These are phyloP conservation scores for Cyberlindnera bimundalis DNA, from an alignment of 805 yeast genomes.

Conservation along the genomic window DNA sequence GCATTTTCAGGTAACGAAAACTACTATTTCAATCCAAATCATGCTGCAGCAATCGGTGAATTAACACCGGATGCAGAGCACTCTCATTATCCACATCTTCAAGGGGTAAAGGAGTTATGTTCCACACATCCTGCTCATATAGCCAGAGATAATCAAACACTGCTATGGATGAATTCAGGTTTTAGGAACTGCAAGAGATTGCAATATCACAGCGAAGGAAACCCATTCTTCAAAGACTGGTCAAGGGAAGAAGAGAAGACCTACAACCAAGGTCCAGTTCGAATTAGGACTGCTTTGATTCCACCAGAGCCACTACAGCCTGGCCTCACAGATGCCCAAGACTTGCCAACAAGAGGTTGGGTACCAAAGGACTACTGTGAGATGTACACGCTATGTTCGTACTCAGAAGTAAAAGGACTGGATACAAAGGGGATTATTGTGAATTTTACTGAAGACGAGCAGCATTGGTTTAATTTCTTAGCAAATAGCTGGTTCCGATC, in stretches of 20 bases:
- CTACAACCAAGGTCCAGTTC: slow-evolving; percentile 35
- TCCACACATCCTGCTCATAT: slow-evolving; percentile 60
- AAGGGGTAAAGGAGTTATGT: slow-evolving; percentile 36
- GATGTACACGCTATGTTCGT: slow-evolving; percentile 37
- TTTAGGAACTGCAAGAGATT: slow-evolving; percentile 40
- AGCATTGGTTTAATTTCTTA: slow-evolving; percentile 4
- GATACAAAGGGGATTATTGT: slow-evolving; percentile 3
- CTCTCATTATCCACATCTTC: slow-evolving; percentile 4
- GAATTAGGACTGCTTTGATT: slow-evolving; percentile 43
- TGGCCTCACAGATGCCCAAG: not conserved
- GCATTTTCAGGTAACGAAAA: slow-evolving; percentile 18
- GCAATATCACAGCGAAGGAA: not conserved
- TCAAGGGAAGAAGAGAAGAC: slow-evolving; percentile 1
- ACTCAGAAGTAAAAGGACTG: slow-evolving; percentile 31
- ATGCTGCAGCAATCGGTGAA: slow-evolving; percentile 19
- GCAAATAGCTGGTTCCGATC: slow-evolving; percentile 8
- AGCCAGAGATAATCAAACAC: slow-evolving; percentile 28
- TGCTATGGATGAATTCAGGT: slow-evolving; percentile 60
- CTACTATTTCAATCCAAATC: slow-evolving; percentile 13
- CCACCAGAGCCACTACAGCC: slow-evolving; percentile 37
- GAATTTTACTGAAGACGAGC: slow-evolving; percentile 6
- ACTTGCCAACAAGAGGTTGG: slow-evolving; percentile 36
- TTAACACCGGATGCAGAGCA: slow-evolving; percentile 11
- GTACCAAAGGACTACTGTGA: slow-evolving; percentile 33
- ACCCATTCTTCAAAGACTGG: slow-evolving; percentile 24